These are phyloP conservation scores for Halophytophthora batemanensis DNA, from an alignment of 352 stramenopile species.

Conservation along the genomic window DNA sequence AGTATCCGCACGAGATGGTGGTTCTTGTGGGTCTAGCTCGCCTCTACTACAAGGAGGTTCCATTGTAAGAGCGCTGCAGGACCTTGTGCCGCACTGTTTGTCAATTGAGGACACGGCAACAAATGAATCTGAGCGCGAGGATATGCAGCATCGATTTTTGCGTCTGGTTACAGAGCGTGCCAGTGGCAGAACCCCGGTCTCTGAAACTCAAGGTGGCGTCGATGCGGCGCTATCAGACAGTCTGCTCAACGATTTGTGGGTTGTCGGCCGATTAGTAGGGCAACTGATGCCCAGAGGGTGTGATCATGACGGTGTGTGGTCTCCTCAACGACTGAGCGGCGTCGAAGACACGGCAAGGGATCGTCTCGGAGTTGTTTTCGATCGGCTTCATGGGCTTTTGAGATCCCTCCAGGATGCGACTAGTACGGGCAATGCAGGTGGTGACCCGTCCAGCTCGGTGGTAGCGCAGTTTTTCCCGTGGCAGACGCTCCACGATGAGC, in stretches of 20 bases:
- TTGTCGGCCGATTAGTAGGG: too few relatives aligned
- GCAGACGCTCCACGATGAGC: constrained; percentile 15
- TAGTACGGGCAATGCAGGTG: background rate
- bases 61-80: constrained; percentile 8
- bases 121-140: constrained; percentile 3
- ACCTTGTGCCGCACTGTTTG: constrained; percentile 11
- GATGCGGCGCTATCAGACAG: too few relatives aligned
- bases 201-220: too few relatives aligned
- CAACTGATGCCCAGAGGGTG: too few relatives aligned
- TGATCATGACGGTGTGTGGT: too few relatives aligned
- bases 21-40: background rate
- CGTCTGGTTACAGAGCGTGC: constrained; percentile 3
- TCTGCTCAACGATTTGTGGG: too few relatives aligned
- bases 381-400: constrained; percentile 6
- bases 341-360: too few relatives aligned
- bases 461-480: constrained; percentile 19
- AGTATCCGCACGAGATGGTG: background rate
- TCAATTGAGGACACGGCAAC: constrained; percentile 5
- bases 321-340: too few relatives aligned
- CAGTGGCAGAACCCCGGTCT: background rate
- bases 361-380: too few relatives aligned
- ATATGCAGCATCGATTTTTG: constrained; percentile 7
- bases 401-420: constrained; percentile 3
- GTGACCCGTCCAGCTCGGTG: too few relatives aligned
- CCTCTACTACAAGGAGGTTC: background rate